Conservation (phyloP, 208 protist genomes). For the Crithidia fasciculata region DNA sequence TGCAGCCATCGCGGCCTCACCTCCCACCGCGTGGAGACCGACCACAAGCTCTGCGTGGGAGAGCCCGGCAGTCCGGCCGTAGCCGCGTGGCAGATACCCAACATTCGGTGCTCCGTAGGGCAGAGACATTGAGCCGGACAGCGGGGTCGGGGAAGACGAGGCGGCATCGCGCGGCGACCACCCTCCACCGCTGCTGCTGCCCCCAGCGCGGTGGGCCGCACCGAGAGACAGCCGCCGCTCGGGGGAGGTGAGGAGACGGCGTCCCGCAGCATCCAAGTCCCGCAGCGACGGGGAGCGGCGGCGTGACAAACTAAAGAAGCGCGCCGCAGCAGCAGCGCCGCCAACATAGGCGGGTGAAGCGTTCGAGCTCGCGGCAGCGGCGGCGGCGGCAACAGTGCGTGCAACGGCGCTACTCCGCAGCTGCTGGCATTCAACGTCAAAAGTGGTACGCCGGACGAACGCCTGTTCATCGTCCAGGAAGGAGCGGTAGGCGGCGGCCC, state of each 20-base stretch:
- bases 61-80: constrained; percentile 3
- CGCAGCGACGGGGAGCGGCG: not conserved
- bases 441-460: constrained; percentile 79
- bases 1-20: not conserved
- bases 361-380: no score
- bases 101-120: not conserved
- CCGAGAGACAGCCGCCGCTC: not conserved
- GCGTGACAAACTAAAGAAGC: not conserved
- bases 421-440: constrained; percentile 75
- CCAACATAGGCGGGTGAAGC: not conserved
- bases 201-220: not conserved
- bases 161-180: not conserved
- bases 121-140: not conserved
- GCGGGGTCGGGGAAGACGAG: not conserved
- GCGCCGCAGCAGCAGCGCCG: not conserved
- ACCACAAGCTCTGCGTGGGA: constrained; percentile 13
- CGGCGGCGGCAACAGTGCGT: not conserved
- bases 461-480: constrained; percentile 79
- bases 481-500: constrained; percentile 71
- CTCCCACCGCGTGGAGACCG: not conserved
- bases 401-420: constrained; percentile 27
- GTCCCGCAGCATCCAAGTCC: not conserved
- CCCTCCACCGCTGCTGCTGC: no score
- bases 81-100: not conserved
- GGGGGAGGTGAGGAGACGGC: not conserved